Conservation (phyloP, 441 rosid genomes). For the California macrophylla region DNA sequence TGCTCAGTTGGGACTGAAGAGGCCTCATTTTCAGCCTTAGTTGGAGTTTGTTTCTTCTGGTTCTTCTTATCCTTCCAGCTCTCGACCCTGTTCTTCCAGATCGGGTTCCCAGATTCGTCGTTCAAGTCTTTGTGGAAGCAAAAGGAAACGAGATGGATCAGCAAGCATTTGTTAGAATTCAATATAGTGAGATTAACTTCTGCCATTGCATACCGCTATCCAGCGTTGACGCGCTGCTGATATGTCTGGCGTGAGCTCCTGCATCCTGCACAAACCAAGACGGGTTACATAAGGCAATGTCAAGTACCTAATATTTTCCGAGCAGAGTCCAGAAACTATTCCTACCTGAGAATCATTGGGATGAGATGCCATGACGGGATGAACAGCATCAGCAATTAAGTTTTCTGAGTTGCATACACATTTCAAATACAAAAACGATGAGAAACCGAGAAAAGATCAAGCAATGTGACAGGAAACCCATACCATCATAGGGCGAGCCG, state of each 20-base stretch:
- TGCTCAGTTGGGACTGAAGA: constrained; percentile 66
- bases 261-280: constrained; percentile 44
- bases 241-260: constrained; percentile 82
- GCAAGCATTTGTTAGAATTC: neutral
- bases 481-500: constrained; percentile 67
- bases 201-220: constrained; percentile 60
- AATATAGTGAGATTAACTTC: no score
- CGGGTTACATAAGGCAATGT: no score
- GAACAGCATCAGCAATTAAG: constrained; percentile 38
- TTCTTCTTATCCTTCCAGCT: constrained; percentile 94
- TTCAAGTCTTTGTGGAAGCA: constrained; percentile 50
- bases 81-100: constrained; percentile 96
- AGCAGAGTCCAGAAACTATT: constrained; percentile 4
- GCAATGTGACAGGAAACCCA: neutral
- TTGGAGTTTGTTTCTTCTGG: constrained; percentile 55
- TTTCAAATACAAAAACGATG: no score
- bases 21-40: constrained; percentile 44
- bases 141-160: constrained; percentile 12
- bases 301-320: no score
- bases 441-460: no score
- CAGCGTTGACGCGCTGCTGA: constrained; percentile 75
- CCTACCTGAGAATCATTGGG: constrained; percentile 44
- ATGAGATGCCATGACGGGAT: constrained; percentile 41
- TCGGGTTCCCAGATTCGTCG: constrained; percentile 78
- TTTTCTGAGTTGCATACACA: constrained; percentile 33